Base-by-base conservation (phyloP, 495 filamentous ascomycete genomes). In the Penicillium cinerascens region DNA sequence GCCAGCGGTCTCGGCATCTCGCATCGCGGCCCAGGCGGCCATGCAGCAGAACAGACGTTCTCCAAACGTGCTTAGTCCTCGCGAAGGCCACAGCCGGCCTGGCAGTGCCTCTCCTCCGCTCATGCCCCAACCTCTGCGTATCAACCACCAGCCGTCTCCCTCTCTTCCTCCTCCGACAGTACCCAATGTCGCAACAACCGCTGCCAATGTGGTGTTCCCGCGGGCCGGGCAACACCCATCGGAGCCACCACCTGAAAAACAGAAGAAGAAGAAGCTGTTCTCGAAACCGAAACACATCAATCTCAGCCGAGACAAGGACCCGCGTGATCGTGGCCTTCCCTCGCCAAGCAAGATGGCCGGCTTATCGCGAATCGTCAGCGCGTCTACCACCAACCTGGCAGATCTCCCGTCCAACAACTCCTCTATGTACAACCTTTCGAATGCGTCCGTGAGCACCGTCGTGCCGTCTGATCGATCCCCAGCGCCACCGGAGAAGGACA, bases 231-330 rank as follows among this genome's bases (percentile, higher is more conserved):
- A 76, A 78, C 82, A 81, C 8, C 83, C 81, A 2, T 74, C 44
- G 5, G 66, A 52, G 44, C 64, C 71, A 29, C 51, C 72, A 7
- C 77, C 72, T 15, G 78, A 82, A 21, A 87, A 92, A 68, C 90
- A 88, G 71, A 89, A 87, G 18, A 95, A 92, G 72, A 90, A 91
- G 69, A 95, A 95, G 71, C 77, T 96, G 6, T 96, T 96, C 65
- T 92, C 88, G 2, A 87, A 92, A 52, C 90, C 89, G 4, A 91
- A 89, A 63, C 89, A 86, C 65, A 88, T 92, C 42, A 82, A 82
- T 9, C 86, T 88, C 47, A 85, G 82, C 45, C 84, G 85, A 42
- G 89, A 93, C 36, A 83, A 79, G 52, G 82, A 85, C 44, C 43
- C 58, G 10, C 89, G 86, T 64, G 81, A 87, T 17, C 82, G 82